A percentile compares a stretch with the other conserved stretches of the same genome.
Evolutionary conservation across 148 eudicot genomes (phyloP).

Genomic region (Heliamphora exappendiculata): DNA sequence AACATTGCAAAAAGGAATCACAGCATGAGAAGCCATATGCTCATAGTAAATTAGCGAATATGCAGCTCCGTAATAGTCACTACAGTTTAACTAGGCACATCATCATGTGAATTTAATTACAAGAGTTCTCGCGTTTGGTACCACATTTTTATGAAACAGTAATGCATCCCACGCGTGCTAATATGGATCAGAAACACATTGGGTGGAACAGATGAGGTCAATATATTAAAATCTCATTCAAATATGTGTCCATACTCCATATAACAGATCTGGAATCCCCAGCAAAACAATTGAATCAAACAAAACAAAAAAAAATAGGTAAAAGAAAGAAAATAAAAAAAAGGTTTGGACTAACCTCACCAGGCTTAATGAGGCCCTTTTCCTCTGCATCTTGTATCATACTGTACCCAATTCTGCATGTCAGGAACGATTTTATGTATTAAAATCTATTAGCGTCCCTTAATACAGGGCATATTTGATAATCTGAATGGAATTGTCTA

Average conservation of each 20-base stretch:
- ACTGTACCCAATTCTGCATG: slow-evolving; percentile 56
- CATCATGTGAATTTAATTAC: not conserved
- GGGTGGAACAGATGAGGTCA: not conserved
- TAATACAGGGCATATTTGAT: not conserved
- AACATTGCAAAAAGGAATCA: not conserved
- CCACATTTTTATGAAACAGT: not conserved
- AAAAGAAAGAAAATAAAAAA: not conserved
- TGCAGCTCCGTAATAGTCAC: not conserved
- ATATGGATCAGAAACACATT: not conserved
- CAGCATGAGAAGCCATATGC: not conserved
- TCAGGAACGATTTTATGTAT: not conserved
- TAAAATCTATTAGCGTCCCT: not conserved
- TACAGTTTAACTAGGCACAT: not conserved
- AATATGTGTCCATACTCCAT: not conserved
- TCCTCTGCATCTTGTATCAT: slow-evolving; percentile 89
- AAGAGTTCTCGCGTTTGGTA: not conserved
- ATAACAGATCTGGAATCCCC: not conserved
- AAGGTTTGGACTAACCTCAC: slow-evolving; percentile 40
- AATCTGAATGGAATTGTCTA: too few relatives aligned
- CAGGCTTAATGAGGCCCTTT: slow-evolving; percentile 71
- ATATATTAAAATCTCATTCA: not conserved
- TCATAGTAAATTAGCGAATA: not conserved
- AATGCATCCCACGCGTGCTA: not conserved
- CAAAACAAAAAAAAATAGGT: not conserved
- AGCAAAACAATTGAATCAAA: not conserved